A percentile compares a stretch with the other conserved stretches of the same genome.
These are phyloP conservation scores for Lachnellula suecica DNA, from an alignment of 2,329 filamentous ascomycete genomes.

Conservation along the genomic window DNA sequence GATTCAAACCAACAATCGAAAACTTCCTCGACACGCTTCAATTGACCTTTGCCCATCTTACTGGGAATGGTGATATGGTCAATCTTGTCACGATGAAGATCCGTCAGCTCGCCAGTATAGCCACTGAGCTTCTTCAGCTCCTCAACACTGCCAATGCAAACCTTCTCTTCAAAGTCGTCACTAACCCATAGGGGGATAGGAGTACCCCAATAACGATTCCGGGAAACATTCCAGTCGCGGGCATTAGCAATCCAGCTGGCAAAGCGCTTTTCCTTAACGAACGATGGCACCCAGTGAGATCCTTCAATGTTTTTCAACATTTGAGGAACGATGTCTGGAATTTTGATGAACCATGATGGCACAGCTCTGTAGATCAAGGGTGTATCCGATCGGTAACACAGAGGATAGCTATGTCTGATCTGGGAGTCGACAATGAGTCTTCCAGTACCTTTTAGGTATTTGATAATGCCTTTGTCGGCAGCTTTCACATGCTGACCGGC, in stretches of 20 bases:
- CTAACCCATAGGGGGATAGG: constrained; percentile 91
- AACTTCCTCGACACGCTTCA: constrained; percentile 81
- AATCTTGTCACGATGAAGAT: constrained; percentile 90
- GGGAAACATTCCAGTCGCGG: constrained; percentile 91
- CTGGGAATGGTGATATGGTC: constrained; percentile 94
- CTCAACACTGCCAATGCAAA: constrained; percentile 81
- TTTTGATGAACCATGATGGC: constrained; percentile 92
- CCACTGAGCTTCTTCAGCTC: constrained; percentile 85
- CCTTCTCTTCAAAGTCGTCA: constrained; percentile 81
- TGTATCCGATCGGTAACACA: constrained; percentile 93
- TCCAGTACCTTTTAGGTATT: constrained; percentile 75
- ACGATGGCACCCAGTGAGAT: constrained; percentile 88
- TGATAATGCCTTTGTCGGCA: constrained; percentile 91
- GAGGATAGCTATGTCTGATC: constrained; percentile 87
- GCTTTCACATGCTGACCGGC: constrained; percentile 86
- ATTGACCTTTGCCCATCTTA: constrained; percentile 78
- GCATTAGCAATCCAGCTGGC: constrained; percentile 89
- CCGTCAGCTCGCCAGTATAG: constrained; percentile 77
- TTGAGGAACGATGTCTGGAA: constrained; percentile 77
- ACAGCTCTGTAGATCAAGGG: constrained; percentile 91
- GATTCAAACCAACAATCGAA: constrained; percentile 99
- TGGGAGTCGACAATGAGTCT: constrained; percentile 83
- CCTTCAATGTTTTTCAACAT: constrained; percentile 89
- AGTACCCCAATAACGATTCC: constrained; percentile 95
- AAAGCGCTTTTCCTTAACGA: constrained; percentile 90